These are phyloP conservation scores for Colletotrichum sp. DNA, from an alignment of 2,329 filamentous ascomycete species.

Conservation along the genomic window DNA sequence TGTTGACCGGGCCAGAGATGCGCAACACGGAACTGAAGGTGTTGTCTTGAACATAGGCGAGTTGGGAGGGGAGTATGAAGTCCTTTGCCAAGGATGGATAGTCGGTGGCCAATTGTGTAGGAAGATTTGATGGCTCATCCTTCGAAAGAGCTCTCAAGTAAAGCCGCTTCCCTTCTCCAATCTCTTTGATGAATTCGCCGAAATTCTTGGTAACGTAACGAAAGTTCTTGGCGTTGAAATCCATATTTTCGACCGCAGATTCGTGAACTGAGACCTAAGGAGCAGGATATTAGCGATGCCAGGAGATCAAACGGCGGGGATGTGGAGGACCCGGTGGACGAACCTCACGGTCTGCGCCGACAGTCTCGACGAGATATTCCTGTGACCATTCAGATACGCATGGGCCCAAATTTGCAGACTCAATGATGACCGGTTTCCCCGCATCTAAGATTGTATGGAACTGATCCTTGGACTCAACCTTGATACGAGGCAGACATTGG, in stretches of 20 bases:
- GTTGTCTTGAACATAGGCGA: constrained; percentile 64
- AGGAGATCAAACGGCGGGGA: neutral
- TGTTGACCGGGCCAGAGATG: constrained; percentile 79
- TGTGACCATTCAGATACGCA: constrained; percentile 73
- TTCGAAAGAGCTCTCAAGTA: constrained; percentile 82
- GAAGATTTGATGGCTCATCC: constrained; percentile 68
- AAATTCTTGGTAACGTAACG: constrained; percentile 73
- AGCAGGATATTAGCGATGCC: neutral
- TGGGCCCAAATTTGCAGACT: constrained; percentile 52
- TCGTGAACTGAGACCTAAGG: constrained; percentile 77
- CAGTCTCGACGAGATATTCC: constrained; percentile 66
- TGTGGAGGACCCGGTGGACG: neutral
- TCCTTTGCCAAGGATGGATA: constrained; percentile 73
- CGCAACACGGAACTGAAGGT: constrained; percentile 80
- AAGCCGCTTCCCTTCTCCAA: constrained; percentile 63
- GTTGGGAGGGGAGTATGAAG: constrained; percentile 69
- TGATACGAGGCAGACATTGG: constrained; percentile 53
- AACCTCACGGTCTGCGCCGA: constrained; percentile 68
- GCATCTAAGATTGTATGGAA: constrained; percentile 65
- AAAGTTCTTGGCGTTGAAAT: constrained; percentile 86
- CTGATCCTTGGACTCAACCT: constrained; percentile 54
- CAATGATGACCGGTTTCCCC: constrained; percentile 69
- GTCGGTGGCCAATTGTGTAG: constrained; percentile 73
- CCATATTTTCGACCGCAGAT: constrained; percentile 69
- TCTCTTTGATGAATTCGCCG: constrained; percentile 66